Base-by-base conservation (phyloP, 2,329 filamentous ascomycete genomes). In the Diplocarpon mali region DNA sequence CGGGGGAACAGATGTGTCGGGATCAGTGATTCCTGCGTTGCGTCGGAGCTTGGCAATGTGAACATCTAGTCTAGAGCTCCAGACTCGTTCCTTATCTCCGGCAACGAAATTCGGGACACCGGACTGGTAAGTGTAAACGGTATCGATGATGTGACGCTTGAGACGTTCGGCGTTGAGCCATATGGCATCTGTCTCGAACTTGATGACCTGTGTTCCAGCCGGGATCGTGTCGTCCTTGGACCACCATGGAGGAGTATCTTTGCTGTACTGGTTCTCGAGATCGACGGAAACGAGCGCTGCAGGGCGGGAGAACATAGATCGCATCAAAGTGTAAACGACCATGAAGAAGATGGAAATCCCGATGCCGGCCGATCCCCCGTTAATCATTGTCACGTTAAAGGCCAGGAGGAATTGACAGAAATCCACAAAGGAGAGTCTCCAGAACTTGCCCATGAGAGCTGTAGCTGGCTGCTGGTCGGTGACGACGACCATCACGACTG, bases 331-430 rank as follows among this genome's bases (percentile, higher is more conserved):
- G 34, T 53, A 53, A 17, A 45, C 9, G n/a, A 47, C 34, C 42
- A 48, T 47, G 39, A 53, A 48, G 14, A 39, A 15, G 13, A 55
- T 5, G 9, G 49, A 49, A 2, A 38, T 16, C 5, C 38, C 42
- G n/a, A 53, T 41, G 10, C 78, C 78, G 30, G 75, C 67, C 52
- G 80, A 75, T 1, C 73, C 75, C 0, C 70, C 73, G 2, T 73
- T 70, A 53, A 81, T 79, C 9, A 82, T 68, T 0, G 76, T 77
- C 2, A 81, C 66, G 72, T 78, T 81, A 54, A 82, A 75, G 4
- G 76, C 70, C 27, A 82, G 66, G 71, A 80, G 77, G 24, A 73
- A 70, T 1, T 75, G 71, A 41, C 76, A 68, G 53, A 82, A 82
- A 60, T 83, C 79, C 10, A 76, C 72, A 6, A 82, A 68, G 0